These are phyloP conservation scores for Yamadazyma kitorensis DNA, from an alignment of 805 yeast genomes.

Conservation along the genomic window DNA sequence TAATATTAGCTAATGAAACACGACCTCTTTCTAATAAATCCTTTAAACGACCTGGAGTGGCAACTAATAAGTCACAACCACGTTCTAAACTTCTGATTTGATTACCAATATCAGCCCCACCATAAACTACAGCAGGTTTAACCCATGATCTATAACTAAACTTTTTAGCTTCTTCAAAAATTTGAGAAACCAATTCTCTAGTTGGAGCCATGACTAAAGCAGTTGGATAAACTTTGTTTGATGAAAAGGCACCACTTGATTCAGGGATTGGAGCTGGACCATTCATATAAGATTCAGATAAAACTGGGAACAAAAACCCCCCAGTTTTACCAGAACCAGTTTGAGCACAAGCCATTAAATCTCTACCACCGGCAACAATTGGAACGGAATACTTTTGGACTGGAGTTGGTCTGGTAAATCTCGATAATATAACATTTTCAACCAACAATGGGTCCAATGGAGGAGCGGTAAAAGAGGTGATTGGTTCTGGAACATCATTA, in stretches of 20 bases:
- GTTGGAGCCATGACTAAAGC: constrained; percentile 97
- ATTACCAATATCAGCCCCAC: constrained; percentile 92
- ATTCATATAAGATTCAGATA: constrained; percentile 81
- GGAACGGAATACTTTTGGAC: constrained; percentile 94
- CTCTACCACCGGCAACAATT: constrained; percentile 84
- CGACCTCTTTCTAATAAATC: constrained; percentile 94
- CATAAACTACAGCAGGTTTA: constrained; percentile 92
- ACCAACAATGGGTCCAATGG: constrained; percentile 85
- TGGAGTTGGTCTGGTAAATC: constrained; percentile 95
- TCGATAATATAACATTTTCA: constrained; percentile 81
- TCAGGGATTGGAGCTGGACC: constrained; percentile 73
- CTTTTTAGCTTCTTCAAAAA: constrained; percentile 92
- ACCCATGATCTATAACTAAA: constrained; percentile 99
- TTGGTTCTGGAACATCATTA: constrained; percentile 90
- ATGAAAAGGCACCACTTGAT: constrained; percentile 51
- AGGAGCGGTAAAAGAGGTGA: constrained; percentile 81
- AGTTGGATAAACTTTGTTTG: constrained; percentile 88
- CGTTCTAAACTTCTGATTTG: constrained; percentile 86
- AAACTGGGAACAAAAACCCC: constrained; percentile 97
- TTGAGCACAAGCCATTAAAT: constrained; percentile 96
- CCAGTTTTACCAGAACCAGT: constrained; percentile 99
- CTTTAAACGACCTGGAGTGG: constrained; percentile 98
- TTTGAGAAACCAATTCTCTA: constrained; percentile 97
- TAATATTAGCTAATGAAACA: constrained; percentile 84
- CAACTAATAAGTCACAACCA: constrained; percentile 95